Evolutionary conservation across 2,329 filamentous ascomycete species (phyloP).

Genomic region (Lecanicillium sp.): DNA sequence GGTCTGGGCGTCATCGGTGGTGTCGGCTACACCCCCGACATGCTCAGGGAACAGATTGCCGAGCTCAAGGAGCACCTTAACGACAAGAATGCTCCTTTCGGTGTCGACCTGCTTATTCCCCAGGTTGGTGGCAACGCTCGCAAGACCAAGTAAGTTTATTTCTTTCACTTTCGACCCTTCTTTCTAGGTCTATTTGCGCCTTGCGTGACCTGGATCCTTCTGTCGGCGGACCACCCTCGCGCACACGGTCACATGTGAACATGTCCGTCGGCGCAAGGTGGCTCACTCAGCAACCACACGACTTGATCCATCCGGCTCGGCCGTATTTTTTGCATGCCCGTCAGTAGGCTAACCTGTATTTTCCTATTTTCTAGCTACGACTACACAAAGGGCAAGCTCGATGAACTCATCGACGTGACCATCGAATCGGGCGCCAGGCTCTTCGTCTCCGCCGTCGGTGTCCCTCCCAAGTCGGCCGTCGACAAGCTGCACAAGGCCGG

Average conservation of each 20-base stretch:
- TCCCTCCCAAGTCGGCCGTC: conserved; percentile 81
- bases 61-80: conserved; percentile 83
- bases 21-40: conserved; percentile 91
- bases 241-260: conserved; percentile 9
- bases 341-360: conserved; percentile 2
- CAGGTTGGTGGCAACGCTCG: conserved; percentile 91
- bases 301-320: neutral
- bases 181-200: no score
- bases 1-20: conserved; percentile 95
- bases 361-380: conserved; percentile 63
- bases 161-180: no score
- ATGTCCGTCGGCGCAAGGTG: no score
- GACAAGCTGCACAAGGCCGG: conserved; percentile 82
- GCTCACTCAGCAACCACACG: neutral
- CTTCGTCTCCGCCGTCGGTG: conserved; percentile 94
- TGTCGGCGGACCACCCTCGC: no score
- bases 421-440: conserved; percentile 86
- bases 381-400: conserved; percentile 98
- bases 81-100: conserved; percentile 92
- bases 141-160: conserved; percentile 68
- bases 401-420: conserved; percentile 82
- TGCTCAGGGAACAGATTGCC: conserved; percentile 89
- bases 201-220: no score
- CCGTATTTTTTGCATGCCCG: conserved; percentile 1
- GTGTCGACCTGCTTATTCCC: conserved; percentile 85